Base-by-base conservation (phyloP, 768 basidiomycete genomes). In the Tulasnella sp. region DNA sequence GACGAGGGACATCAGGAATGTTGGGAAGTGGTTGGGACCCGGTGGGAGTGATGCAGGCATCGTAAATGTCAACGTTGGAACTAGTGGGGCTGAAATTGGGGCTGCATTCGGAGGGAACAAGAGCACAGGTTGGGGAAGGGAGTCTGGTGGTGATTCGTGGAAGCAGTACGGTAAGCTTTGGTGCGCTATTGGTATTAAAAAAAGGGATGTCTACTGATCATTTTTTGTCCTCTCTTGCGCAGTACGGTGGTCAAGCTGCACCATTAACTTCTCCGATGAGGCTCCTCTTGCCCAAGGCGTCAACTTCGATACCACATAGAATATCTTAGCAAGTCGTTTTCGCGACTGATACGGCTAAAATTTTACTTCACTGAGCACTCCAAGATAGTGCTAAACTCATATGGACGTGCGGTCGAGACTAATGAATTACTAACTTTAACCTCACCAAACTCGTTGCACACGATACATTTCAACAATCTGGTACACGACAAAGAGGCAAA, bases 81-180 rank as follows among this genome's bases (percentile, higher is more conserved):
- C 82, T 0, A 80, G 77, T 56, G 84, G 84, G 2, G 84, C 84
- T 7, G 84, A 85, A 69, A 85, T 85, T 46, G 83, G 83, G 41
- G 91, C 90, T 46, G 88, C 87, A 0, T 97, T 97, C 69, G 93
- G 93, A 60, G 94, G 89, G 56, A 92, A 93, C 76, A 92, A 92
- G 87, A 87, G 82, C 71, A 90, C 87, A 51, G 88, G 87, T 63
- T 89, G 87, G 92, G 94, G 94, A 19, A 82, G 94, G 50, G 94
- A 98, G 74, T 91, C 89, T 5, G 94, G 94, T 41, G 93, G 93
- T 53, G 94, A 97, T 71, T 87, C 93, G n/a, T 98, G 94, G 94
- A 92, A 93, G 70, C 89, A 94, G 70, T 92, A 92, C 65, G 87
- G 92, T 93, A 88, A 66, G 34, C 54, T 55, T 31, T 43, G 19